Evolutionary conservation across 2,329 filamentous ascomycete species (phyloP).

Genomic region (Stemphylium lycopersici): DNA sequence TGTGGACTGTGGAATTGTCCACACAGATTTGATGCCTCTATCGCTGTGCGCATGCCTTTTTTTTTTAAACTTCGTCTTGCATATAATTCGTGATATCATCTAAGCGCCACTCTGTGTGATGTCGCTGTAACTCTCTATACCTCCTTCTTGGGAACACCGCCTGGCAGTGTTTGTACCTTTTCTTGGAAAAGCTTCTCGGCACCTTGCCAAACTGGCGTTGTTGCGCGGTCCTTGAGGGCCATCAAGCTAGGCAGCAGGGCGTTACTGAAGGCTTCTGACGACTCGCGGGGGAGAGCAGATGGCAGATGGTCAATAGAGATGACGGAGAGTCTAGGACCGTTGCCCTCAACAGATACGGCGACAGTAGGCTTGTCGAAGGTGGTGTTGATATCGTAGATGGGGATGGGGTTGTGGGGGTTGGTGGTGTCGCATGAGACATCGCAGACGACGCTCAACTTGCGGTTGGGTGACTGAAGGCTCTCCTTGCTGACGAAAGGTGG

Average conservation of each 20-base stretch:
- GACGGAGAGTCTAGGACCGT: conserved; percentile 70
- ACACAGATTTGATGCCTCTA: not conserved
- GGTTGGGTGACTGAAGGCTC: conserved; percentile 68
- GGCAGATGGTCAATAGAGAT: conserved; percentile 65
- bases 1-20: not conserved
- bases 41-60: not conserved
- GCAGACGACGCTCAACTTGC: conserved; percentile 73
- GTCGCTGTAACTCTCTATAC: conserved; percentile 16
- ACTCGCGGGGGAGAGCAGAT: conserved; percentile 80
- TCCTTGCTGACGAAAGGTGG: conserved; percentile 79
- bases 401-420: conserved; percentile 74
- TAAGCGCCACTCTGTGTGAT: not conserved
- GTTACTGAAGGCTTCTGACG: conserved; percentile 81
- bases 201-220: conserved; percentile 78
- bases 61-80: not conserved
- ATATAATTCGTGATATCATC: conserved; percentile 3
- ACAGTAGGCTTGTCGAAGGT: conserved; percentile 91
- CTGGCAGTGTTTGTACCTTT: conserved; percentile 75
- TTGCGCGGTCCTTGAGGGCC: conserved; percentile 75
- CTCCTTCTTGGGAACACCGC: conserved; percentile 44
- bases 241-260: conserved; percentile 79
- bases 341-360: conserved; percentile 66
- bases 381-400: conserved; percentile 83
- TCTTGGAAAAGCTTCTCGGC: conserved; percentile 85
- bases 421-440: conserved; percentile 69